Conservation (phyloP, 768 basidiomycete genomes). For the Sarcodon aspratus region DNA sequence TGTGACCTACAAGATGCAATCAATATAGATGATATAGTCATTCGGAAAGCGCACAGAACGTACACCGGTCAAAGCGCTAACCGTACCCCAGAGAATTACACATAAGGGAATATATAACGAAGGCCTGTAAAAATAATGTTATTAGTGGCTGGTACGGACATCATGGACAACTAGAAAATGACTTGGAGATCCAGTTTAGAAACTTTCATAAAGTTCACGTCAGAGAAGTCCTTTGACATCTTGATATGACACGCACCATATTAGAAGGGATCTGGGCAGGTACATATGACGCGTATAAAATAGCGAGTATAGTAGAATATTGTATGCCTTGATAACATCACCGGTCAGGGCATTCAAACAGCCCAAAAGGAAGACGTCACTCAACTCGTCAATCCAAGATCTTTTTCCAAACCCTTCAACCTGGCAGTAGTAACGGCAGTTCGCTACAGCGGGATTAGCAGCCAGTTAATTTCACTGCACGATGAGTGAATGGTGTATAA, state of each 20-base stretch:
- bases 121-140: slow-evolving; percentile 9
- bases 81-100: slow-evolving; percentile 51
- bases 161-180: slow-evolving; percentile 18
- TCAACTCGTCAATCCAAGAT: slow-evolving; percentile 8
- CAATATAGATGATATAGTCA: not conserved
- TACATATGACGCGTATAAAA: slow-evolving; percentile 47
- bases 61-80: slow-evolving; percentile 53
- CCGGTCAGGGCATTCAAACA: no score
- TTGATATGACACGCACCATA: slow-evolving; percentile 29
- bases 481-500: not conserved
- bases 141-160: slow-evolving; percentile 13
- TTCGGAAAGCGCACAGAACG: slow-evolving; percentile 4
- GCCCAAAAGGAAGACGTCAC: no score
- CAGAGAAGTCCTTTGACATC: slow-evolving; percentile 11
- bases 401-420: slow-evolving; percentile 13
- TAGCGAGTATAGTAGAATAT: slow-evolving; percentile 39
- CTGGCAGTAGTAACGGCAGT: slow-evolving; percentile 5
- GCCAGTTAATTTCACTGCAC: slow-evolving; percentile 15
- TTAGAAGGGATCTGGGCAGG: slow-evolving; percentile 60
- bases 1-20: slow-evolving; percentile 28
- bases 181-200: not conserved
- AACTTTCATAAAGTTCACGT: slow-evolving; percentile 3
- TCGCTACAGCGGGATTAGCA: not conserved
- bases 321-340: slow-evolving; percentile 28
- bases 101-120: slow-evolving; percentile 51